Percentiles rank a stretch among this genome's conserved stretches.
Evolutionary conservation across 1,139 yeast species (phyloP).

Genomic region (Debaryomyces sp.): DNA sequence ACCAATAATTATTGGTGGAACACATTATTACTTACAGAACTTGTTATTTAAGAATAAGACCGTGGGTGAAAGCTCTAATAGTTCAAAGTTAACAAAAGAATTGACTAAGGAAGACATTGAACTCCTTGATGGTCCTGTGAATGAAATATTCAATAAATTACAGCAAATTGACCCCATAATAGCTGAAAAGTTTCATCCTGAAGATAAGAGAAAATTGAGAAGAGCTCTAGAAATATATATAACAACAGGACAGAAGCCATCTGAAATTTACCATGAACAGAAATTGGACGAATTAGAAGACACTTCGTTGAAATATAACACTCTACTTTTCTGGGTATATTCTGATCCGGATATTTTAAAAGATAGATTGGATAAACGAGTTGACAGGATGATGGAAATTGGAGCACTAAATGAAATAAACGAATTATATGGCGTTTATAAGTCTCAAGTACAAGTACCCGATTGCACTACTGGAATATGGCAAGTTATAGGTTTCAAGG

Average conservation of each 20-base stretch:
- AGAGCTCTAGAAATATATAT: conserved; percentile 82
- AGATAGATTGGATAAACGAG: conserved; percentile 70
- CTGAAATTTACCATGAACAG: conserved; percentile 71
- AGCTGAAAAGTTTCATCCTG: conserved; percentile 87
- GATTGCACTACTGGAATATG: conserved; percentile 77
- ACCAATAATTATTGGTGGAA: conserved; percentile 94
- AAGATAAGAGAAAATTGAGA: conserved; percentile 75
- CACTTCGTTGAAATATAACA: conserved; percentile 59
- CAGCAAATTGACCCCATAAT: conserved; percentile 66
- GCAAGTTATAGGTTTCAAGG: conserved; percentile 97
- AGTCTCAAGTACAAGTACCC: conserved; percentile 32
- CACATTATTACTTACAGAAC: conserved; percentile 88
- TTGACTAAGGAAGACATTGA: conserved; percentile 43
- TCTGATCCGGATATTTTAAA: conserved; percentile 65
- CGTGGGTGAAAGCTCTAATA: conserved; percentile 26
- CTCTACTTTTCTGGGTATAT: conserved; percentile 83
- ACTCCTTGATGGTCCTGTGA: conserved; percentile 61
- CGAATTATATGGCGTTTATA: conserved; percentile 53
- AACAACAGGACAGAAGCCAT: conserved; percentile 66
- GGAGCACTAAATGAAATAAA: conserved; percentile 75
- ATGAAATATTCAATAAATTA: conserved; percentile 50
- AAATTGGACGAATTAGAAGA: conserved; percentile 44
- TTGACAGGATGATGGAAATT: conserved; percentile 73
- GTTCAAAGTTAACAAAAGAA: conserved; percentile 1
- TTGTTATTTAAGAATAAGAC: conserved; percentile 73